Base-by-base conservation (phyloP, 352 stramenopile genomes). In the Phytophthora pluvialis region DNA sequence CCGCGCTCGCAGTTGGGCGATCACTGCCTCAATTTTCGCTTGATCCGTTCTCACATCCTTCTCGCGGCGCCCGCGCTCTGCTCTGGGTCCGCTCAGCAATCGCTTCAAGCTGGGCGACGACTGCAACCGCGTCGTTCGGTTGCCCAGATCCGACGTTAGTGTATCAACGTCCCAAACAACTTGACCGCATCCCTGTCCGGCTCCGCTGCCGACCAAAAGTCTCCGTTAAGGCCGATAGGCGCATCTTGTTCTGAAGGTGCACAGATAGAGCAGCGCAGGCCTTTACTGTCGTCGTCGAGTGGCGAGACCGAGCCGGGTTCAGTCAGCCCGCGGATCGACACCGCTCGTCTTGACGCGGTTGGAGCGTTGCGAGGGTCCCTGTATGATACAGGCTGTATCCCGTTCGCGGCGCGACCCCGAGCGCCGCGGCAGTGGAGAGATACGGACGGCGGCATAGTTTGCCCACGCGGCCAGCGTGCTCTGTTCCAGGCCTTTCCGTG, bases 361-460 rank as follows among this genome's bases (percentile, higher is more conserved):
- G 45, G 51, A 69, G 39, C 25, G 35, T 67, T 62, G 42, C 50
- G n/a, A 49, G 42, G 40, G 3, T 39, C 28, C 21, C 21, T 21
- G 21, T 21, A 21, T 21, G 21, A 21, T 21, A 21, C 21, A 21
- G 21, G 21, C 21, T n/a, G 56, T 65, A 51, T 60, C 21, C 45
- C 43, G 31, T 33, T 39, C 16, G 18, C 42, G 43, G 4, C n/a
- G 13, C 47, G 26, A 39, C 33, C 13, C 44, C 18, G n/a, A 38
- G 13, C 29, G 18, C 39, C 15, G 10, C 45, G 44, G 38, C 46
- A 48, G 42, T 49, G 39, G 35, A 70, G 61, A 64, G 55, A 70
- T 66, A 68, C 62, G 62, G 62, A 59, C 16, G 55, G 54, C 40
- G 40, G 46, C 55, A 64, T 66, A 66, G 55, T 52, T 53, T 55